Base-by-base conservation (phyloP, 768 basidiomycete genomes). In the Russula olivacea region DNA sequence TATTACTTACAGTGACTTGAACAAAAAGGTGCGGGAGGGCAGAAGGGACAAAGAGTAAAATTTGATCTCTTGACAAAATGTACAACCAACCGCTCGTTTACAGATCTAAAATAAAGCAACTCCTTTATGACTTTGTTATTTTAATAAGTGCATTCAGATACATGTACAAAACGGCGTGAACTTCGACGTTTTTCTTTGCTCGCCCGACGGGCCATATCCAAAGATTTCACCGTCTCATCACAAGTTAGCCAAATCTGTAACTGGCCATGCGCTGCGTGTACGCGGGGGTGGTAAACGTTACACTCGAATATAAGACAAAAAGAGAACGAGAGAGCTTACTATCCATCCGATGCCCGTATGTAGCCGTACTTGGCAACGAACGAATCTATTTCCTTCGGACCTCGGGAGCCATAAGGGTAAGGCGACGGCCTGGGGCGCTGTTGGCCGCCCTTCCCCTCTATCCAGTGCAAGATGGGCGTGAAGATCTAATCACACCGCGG, bases 401-500 rank as follows among this genome's bases (percentile, higher is more conserved):
- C 97, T 64, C 97, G 87, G 61, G 93, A 93, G 50, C 97, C 97
- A 72, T 98, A 99, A 6, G 87, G 84, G 77, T 99, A 99, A 19
- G 80, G 73, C 53, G 83, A 76, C 6, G 91, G 93, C 70, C 75
- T 85, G 55, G 95, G 94, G 36, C 75, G 76, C 45, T 6, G 45
- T 10, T 77, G 76, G 4, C 87, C 89, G 49, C 76, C 72, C 74
- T 80, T 79, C 12, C 92, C 91, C 15, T 97, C 95, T 73, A 96
- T 96, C 93, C 93, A 95, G 78, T 95, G 94, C 68, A 97, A 75
- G 73, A 96, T 89, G 23, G 91, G 93, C 25, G 93, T 94, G 78
- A 93, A 94, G 70, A 95, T 94, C 91, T 93, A 70, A 15, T 60
- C 68, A 55, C 58, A 25, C 21, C 2, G 6, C 11, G 54, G 11